These are phyloP conservation scores for Meyerozyma smithsonii DNA, from an alignment of 1,139 yeast species.

Conservation along the genomic window DNA sequence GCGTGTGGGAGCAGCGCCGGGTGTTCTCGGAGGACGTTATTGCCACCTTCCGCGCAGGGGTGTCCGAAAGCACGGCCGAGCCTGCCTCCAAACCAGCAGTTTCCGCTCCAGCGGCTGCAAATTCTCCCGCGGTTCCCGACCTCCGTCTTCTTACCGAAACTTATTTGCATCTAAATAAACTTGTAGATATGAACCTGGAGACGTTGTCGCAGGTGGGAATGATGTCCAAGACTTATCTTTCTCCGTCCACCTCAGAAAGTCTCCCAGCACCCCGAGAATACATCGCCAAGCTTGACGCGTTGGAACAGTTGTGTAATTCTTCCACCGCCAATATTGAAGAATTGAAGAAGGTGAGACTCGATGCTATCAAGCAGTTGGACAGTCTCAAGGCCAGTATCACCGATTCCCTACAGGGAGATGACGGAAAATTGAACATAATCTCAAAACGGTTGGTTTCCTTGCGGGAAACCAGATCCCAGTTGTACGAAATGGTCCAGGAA, in stretches of 20 bases:
- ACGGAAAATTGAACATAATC: constrained; percentile 37
- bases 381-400: constrained; percentile 35
- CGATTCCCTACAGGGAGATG: constrained; percentile 43
- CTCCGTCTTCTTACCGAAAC: constrained; percentile 32
- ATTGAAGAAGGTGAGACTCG: constrained; percentile 34
- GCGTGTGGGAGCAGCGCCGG: constrained; percentile 70
- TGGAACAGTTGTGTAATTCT: constrained; percentile 39
- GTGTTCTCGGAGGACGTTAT: constrained; percentile 49
- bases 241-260: constrained; percentile 40
- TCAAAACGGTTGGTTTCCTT: constrained; percentile 34
- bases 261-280: constrained; percentile 51
- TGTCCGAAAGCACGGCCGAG: constrained; percentile 10
- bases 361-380: constrained; percentile 39
- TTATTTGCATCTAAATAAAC: constrained; percentile 25
- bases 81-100: constrained; percentile 10
- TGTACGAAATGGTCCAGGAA: constrained; percentile 36
- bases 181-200: constrained; percentile 29
- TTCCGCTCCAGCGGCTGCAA: not conserved
- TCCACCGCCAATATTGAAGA: constrained; percentile 33
- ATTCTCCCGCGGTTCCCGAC: constrained; percentile 26
- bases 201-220: constrained; percentile 41
- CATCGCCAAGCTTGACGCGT: constrained; percentile 38
- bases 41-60: constrained; percentile 33
- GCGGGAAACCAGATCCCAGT: constrained; percentile 39
- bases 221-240: constrained; percentile 40